A percentile compares a stretch with the other conserved stretches of the same genome.
Evolutionary conservation across 1,284 basidiomycete species (phyloP).

Genomic region (Pholiota adiposa): DNA sequence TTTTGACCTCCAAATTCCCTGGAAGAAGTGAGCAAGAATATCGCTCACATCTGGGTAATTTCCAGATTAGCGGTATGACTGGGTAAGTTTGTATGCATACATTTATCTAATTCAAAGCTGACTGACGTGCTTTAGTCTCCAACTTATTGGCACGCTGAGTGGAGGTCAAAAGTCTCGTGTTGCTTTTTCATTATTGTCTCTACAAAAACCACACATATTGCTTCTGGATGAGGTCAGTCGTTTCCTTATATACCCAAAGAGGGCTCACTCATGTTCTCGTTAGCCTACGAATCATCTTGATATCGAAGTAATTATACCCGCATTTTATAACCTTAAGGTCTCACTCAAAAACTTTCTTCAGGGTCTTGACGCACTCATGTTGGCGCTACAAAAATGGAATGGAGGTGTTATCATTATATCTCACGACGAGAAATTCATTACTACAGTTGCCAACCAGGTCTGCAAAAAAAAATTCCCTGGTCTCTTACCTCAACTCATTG

Average conservation of each 20-base stretch:
- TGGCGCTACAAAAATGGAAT: constrained; percentile 88
- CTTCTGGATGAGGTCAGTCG: constrained; percentile 82
- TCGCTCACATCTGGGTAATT: constrained; percentile 93
- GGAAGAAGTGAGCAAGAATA: constrained; percentile 98
- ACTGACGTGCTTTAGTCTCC: constrained; percentile 52
- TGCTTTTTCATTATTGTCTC: constrained; percentile 90
- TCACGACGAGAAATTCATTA: constrained; percentile 94
- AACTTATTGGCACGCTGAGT: constrained; percentile 82
- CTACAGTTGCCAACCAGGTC: constrained; percentile 80
- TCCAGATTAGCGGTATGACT: constrained; percentile 97
- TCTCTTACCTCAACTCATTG: not conserved
- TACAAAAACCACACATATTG: constrained; percentile 88
- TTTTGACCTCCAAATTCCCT: constrained; percentile 90
- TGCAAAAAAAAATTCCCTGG: constrained; percentile 15
- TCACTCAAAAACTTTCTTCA: constrained; percentile 30
- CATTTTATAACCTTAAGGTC: not conserved
- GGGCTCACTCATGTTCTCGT: not conserved
- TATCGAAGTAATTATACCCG: constrained; percentile 70
- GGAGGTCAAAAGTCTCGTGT: constrained; percentile 98
- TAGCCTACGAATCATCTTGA: constrained; percentile 98
- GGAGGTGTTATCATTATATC: constrained; percentile 96
- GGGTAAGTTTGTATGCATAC: constrained; percentile 51
- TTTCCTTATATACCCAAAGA: not conserved
- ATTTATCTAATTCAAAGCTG: not conserved
- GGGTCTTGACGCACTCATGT: constrained; percentile 96